Base-by-base conservation (phyloP, 176 grass and related monocot species). In the Zoysia pacifica region DNA sequence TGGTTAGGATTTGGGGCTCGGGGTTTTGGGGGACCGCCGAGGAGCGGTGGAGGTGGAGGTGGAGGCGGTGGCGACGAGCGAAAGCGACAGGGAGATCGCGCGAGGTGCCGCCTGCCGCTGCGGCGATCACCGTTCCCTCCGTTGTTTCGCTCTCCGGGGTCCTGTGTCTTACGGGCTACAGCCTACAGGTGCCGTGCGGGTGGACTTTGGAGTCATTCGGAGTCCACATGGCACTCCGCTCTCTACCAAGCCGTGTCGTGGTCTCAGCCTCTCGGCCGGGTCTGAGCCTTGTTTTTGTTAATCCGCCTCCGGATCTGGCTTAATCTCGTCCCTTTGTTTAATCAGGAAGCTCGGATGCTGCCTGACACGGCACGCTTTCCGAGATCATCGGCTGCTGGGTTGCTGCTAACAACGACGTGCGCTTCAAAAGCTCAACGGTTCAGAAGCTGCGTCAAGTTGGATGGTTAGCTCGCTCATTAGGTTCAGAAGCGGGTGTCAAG, bases 1-100 rank as follows among this genome's bases (percentile, higher is more conserved):
- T 87, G 68, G 85, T 85, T 87, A 81, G 85, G 81, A 75, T 77
- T 84, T 81, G 75, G 63, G 76, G 55, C 10, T 79, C 43, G 65
- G 70, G 80, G 69, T 76, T 72, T 44, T 11, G 47, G 28, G 28
- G 28, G 36, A 36, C 38, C 48, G 63, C 49, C 38, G 14, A 18
- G 45, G 19, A 58, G 55, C 55, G 2, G 69, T 54, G 15, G 43
- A 6, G 9, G 54, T 10, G 67, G 82, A 72, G 73, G 71, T 36
- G 40, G 70, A 11, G 59, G 52, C 14, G 38, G 48, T 19, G 70
- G 14, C 62, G n/a, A 40, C 20, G 75, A 37, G 72, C 73, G 67
- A 67, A 55, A 62, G 83, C 88, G 80, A 90, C 79, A 66, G 79
- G 64, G 18, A 64, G 47, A 42, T 70, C 69, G 81, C 72, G 47